Evolutionary conservation across 192 early-diverging fungal genomes (phyloP).

Genomic region (Coemansia sp.): DNA sequence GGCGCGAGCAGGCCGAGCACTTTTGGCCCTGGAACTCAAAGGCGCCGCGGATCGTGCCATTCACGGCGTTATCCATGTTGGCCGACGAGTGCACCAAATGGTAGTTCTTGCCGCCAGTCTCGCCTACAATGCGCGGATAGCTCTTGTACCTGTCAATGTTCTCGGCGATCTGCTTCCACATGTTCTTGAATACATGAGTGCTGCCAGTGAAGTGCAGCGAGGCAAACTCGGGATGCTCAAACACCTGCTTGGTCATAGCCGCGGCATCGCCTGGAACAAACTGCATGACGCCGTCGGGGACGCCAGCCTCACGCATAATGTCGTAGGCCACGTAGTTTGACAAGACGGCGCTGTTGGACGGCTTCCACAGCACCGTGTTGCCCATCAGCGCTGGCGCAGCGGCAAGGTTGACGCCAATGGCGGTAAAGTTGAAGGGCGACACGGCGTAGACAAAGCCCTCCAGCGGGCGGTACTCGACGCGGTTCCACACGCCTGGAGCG

Average conservation of each 20-base stretch:
- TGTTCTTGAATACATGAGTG: constrained; percentile 88
- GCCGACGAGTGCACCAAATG: constrained; percentile 86
- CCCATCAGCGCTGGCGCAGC: constrained; percentile 96
- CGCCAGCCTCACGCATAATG: constrained; percentile 93
- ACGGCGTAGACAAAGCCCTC: constrained; percentile 99
- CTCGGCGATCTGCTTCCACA: constrained; percentile 90
- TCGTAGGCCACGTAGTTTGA: constrained; percentile 92
- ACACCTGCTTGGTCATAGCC: constrained; percentile 76
- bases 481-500: constrained; percentile 86
- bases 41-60: constrained; percentile 87
- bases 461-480: constrained; percentile 92
- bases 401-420: constrained; percentile 96
- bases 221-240: constrained; percentile 91
- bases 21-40: constrained; percentile 99
- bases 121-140: constrained; percentile 97
- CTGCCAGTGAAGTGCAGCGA: constrained; percentile 97
- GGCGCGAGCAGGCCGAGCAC: constrained; percentile 94
- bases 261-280: constrained; percentile 92
- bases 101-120: constrained; percentile 99
- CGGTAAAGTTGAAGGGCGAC: constrained; percentile 99
- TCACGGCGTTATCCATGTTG: constrained; percentile 75
- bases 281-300: constrained; percentile 97
- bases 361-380: constrained; percentile 98
- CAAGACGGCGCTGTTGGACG: constrained; percentile 82
- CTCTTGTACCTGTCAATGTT: constrained; percentile 91